Conservation (phyloP, 2,329 filamentous ascomycete genomes). For the Monosporascus ibericus region DNA sequence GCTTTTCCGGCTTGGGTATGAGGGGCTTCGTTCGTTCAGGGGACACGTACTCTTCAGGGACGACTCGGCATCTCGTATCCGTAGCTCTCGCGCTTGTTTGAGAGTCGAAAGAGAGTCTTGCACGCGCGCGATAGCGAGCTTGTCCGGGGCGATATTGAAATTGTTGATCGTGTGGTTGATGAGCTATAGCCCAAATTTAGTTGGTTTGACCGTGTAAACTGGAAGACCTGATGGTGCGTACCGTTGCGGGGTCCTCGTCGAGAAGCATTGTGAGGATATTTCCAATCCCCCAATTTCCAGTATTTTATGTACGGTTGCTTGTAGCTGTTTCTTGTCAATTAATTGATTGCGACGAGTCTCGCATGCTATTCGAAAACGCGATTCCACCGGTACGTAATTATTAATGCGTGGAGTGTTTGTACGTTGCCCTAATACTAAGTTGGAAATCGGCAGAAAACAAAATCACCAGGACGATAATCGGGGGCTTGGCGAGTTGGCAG, state of each 20-base stretch:
- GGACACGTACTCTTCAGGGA: constrained; percentile 51
- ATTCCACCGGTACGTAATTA: neutral
- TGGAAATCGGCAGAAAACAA: constrained; percentile 20
- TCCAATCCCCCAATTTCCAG: neutral
- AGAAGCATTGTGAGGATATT: constrained; percentile 67
- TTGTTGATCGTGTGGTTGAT: constrained; percentile 88
- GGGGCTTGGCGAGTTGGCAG: neutral
- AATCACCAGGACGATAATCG: constrained; percentile 25
- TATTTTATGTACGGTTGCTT: neutral
- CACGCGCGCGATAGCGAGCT: constrained; percentile 74
- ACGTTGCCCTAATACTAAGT: constrained; percentile 5
- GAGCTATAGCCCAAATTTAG: constrained; percentile 48
- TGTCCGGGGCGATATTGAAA: constrained; percentile 92
- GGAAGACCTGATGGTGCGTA: constrained; percentile 35
- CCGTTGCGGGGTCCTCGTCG: constrained; percentile 84
- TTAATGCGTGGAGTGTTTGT: neutral
- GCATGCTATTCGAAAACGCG: too few species aligned
- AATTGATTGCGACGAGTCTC: neutral
- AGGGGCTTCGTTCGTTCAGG: constrained; percentile 11
- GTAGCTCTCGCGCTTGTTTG: constrained; percentile 74
- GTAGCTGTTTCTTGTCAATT: neutral
- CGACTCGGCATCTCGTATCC: constrained; percentile 63
- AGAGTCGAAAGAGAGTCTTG: constrained; percentile 77
- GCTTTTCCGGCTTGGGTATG: neutral
- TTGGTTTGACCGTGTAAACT: too few species aligned